Conservation (phyloP, 495 filamentous ascomycete species). For the Xylona heveae region DNA sequence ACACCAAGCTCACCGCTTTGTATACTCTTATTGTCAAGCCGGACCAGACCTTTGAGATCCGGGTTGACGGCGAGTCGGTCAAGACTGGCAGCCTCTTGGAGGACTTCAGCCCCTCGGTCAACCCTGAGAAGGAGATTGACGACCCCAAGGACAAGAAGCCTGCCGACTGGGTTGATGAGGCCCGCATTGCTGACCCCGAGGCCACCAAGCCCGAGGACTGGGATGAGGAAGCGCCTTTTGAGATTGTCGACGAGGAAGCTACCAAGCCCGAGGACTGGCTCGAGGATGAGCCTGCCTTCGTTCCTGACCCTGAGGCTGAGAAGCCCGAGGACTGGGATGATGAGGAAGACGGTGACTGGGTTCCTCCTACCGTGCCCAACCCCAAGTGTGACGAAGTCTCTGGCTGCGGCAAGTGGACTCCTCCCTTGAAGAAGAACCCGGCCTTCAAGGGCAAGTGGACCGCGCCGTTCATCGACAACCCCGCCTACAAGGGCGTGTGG, state of each 20-base stretch:
- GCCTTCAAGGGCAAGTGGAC: slow-evolving; percentile 99
- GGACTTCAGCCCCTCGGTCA: slow-evolving; percentile 83
- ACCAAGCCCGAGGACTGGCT: slow-evolving; percentile 91
- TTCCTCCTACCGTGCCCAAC: slow-evolving; percentile 83
- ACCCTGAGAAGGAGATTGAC: slow-evolving; percentile 90
- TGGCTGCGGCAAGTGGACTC: slow-evolving; percentile 85
- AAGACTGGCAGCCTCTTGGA: slow-evolving; percentile 86
- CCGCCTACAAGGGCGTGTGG: slow-evolving; percentile 94
- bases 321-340: slow-evolving; percentile 99
- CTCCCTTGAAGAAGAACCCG: slow-evolving; percentile 88
- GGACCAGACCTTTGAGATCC: slow-evolving; percentile 84
- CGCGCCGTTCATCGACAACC: slow-evolving; percentile 89
- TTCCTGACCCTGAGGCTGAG: slow-evolving; percentile 89
- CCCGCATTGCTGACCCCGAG: slow-evolving; percentile 74
- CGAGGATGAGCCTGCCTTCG: slow-evolving; percentile 63
- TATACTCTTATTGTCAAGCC: slow-evolving; percentile 93
- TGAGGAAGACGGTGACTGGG: slow-evolving; percentile 98
- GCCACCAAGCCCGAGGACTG: slow-evolving; percentile 95
- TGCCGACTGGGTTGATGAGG: slow-evolving; percentile 83
- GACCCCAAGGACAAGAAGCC: slow-evolving; percentile 93
- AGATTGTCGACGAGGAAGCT: slow-evolving; percentile 86
- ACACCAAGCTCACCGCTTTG: slow-evolving; percentile 73
- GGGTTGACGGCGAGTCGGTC: slow-evolving; percentile 65
- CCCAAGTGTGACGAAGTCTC: slow-evolving; percentile 86
- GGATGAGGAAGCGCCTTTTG: slow-evolving; percentile 95